Conservation (phyloP, 2,329 filamentous ascomycete genomes). For the Pseudocercospora vitis region DNA sequence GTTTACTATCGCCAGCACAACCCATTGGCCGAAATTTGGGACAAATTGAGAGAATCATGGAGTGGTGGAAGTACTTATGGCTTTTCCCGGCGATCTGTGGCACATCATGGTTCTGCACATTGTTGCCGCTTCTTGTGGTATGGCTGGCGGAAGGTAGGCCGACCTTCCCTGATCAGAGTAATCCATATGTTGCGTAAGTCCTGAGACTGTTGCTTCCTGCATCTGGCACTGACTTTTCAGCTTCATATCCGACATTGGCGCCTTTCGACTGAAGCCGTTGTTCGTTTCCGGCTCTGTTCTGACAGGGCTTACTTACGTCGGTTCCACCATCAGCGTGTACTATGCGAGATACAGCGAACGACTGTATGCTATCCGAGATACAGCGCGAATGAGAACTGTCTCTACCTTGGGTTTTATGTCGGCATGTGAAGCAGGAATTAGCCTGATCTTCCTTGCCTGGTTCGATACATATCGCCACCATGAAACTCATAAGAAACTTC, state of each 20-base stretch:
- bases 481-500: neutral
- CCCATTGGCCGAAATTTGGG: too few species aligned
- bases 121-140: constrained; percentile 4
- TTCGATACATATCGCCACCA: constrained; percentile 7
- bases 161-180: constrained; percentile 9
- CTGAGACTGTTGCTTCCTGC: neutral
- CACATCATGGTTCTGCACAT: constrained; percentile 6
- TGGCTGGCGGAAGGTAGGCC: constrained; percentile 9
- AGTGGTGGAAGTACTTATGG: too few species aligned
- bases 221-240: neutral
- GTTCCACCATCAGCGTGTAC: neutral
- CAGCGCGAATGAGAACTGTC: neutral
- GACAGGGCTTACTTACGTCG: neutral
- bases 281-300: constrained; percentile 2
- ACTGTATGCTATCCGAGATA: neutral
- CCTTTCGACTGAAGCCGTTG: constrained; percentile 4
- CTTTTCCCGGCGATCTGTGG: too few species aligned
- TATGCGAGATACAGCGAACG: neutral
- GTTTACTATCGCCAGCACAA: too few species aligned
- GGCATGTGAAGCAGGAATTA: neutral
- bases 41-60: too few species aligned
- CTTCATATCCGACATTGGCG: constrained; percentile 11
- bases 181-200: constrained; percentile 11
- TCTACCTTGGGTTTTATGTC: constrained; percentile 1
- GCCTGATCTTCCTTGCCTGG: constrained; percentile 2